Base-by-base conservation (phyloP, 345 rosid species). In the Nasturtium officinale region DNA sequence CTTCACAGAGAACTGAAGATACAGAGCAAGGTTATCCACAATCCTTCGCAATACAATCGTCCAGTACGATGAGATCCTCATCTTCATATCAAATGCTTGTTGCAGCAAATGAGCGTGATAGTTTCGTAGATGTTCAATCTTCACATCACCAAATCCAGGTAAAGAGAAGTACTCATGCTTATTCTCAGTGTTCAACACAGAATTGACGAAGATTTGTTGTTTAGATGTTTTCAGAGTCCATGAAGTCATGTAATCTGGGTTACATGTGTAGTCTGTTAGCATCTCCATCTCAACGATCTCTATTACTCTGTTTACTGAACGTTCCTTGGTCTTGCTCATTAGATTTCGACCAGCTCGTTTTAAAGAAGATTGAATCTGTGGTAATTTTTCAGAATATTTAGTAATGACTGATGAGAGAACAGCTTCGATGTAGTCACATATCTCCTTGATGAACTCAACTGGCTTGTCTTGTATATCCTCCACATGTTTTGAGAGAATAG, bases 1-100 rank as follows among this genome's bases (percentile, higher is more conserved):
- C 4, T 6, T 65, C 11, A 74, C 11, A 2, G 64, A 0, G 2
- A 68, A 42, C 12, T 74, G 84, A 25, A 81, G 33, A 46, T 81
- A 57, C 18, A 81, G 58, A 0, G 79, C 79, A 29, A 81, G 61
- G 7, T 13, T 52, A 18, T 81, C 84, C 16, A 71, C 77, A 10
- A 77, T 17, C 66, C 84, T 77, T 30, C 45, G 58, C 38, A 52
- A 1, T 1, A 73, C 83, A 1, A 77, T 69, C 25, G 46, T 55
- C 84, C 81, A 81, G 9, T 81, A 81, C 0, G 79, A 71, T 13
- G 35, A 7, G 21, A 74, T 60, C 23, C 79, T 73, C 67, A 73
- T 70, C 54, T 33, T 76, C 78, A 80, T 48, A 2, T 80, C 78
- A 5, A 37, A 64, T 0, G 83, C 78, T 10, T 64, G 65, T 0